These are phyloP conservation scores for Fraxinus dipetala DNA, from an alignment of 305 asterid genomes.

Conservation along the genomic window DNA sequence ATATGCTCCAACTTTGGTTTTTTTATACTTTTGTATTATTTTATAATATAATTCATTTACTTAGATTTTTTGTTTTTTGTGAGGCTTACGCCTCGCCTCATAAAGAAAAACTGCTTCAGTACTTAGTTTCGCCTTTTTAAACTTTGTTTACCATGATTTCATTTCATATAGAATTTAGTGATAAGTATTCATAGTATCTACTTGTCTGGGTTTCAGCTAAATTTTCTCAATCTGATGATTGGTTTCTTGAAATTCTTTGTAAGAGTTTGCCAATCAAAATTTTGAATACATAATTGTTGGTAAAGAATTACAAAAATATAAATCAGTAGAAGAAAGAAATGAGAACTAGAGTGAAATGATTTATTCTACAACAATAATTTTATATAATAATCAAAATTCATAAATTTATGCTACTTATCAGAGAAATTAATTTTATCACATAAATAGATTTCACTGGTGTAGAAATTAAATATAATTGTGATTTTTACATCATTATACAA, in stretches of 20 bases:
- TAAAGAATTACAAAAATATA: not conserved
- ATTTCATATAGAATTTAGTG: not conserved
- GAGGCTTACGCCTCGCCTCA: too few species aligned
- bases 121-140: too few species aligned
- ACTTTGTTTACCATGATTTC: not conserved
- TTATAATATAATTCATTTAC: too few species aligned
- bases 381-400: not conserved
- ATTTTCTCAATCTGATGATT: not conserved
- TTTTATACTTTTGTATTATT: too few species aligned
- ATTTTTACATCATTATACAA: not conserved
- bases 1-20: too few species aligned
- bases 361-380: not conserved
- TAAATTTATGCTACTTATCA: not conserved
- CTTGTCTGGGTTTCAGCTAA: not conserved
- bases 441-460: not conserved
- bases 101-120: too few species aligned
- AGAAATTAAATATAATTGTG: not conserved
- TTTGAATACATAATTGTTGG: not conserved
- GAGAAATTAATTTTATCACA: not conserved
- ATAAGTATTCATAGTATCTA: not conserved
- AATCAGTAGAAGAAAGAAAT: not conserved
- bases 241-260: not conserved
- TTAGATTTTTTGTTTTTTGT: too few species aligned
- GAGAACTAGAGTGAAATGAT: not conserved
- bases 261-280: not conserved